Evolutionary conservation across 2,329 filamentous ascomycete species (phyloP).

Genomic region (Hypomyces rosellus): DNA sequence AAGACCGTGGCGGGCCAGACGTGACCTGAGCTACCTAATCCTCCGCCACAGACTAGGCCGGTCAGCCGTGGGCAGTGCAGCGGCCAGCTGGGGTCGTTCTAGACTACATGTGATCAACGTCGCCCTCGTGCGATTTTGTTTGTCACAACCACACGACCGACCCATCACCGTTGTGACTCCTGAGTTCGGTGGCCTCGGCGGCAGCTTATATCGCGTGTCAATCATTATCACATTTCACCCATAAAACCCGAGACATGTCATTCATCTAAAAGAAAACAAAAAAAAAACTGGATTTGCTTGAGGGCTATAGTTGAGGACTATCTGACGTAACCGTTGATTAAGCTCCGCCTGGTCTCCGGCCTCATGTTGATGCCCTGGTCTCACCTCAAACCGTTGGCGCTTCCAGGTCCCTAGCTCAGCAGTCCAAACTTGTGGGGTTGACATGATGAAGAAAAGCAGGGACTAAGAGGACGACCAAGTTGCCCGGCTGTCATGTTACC

Average conservation of each 20-base stretch:
- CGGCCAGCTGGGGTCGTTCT: not conserved
- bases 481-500: no score
- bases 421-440: not conserved
- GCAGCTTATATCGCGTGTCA: not conserved
- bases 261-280: conserved; percentile 2
- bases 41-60: not conserved
- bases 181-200: no score
- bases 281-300: conserved; percentile 6
- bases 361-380: not conserved
- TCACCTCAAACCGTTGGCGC: not conserved
- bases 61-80: conserved; percentile 11
- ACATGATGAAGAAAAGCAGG: not conserved
- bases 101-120: conserved; percentile 7
- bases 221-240: not conserved
- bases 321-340: not conserved
- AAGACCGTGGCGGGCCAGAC: not conserved
- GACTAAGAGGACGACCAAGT: no score
- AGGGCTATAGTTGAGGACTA: conserved; percentile 2
- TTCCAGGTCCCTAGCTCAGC: not conserved
- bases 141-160: no score
- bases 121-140: not conserved
- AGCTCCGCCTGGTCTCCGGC: conserved; percentile 1
- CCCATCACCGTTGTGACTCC: no score
- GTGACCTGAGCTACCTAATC: not conserved
- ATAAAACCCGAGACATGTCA: not conserved